These are phyloP conservation scores for Ceratocystis albifundus DNA, from an alignment of 2,329 filamentous ascomycete genomes.

Conservation along the genomic window DNA sequence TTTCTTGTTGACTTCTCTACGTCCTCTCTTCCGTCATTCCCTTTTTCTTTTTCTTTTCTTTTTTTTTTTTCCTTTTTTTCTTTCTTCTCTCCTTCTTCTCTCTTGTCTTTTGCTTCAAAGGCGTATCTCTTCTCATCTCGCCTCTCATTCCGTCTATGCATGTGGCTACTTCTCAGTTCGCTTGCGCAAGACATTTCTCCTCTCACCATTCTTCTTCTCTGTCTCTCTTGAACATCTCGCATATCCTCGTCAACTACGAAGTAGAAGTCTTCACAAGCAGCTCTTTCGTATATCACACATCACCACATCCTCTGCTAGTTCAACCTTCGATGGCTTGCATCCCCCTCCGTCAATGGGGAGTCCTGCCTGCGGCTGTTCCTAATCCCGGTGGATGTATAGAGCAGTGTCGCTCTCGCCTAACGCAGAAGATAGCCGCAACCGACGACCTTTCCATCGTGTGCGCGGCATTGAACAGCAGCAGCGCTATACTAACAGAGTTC, in stretches of 20 bases:
- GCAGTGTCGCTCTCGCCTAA: constrained; percentile 21
- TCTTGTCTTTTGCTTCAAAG: constrained; percentile 3
- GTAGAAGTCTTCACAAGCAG: neutral
- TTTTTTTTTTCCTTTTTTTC: constrained; percentile 9
- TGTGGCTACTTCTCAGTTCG: constrained; percentile 1
- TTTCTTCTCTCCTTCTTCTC: neutral
- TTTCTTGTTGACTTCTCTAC: neutral
- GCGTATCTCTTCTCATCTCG: constrained; percentile 6
- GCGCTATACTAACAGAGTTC: constrained; percentile 11
- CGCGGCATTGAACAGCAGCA: constrained; percentile 5
- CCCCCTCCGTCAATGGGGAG: neutral
- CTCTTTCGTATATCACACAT: neutral
- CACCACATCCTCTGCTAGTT: neutral
- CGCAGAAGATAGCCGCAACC: constrained; percentile 13
- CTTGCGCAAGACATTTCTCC: constrained; percentile 9
- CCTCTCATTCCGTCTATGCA: neutral
- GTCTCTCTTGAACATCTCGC: constrained; percentile 1
- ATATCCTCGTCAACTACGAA: neutral
- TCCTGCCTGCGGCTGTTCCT: constrained; percentile 22
- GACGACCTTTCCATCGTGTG: constrained; percentile 19
- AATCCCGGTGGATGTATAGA: constrained; percentile 19
- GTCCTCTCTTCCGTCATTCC: neutral
- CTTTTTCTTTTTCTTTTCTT: neutral
- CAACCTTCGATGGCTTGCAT: neutral
- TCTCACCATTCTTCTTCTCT: neutral